phyloP scores from a whole-genome alignment of 148 eudicot genomes.

The Rhododendron mucronatum region DNA sequence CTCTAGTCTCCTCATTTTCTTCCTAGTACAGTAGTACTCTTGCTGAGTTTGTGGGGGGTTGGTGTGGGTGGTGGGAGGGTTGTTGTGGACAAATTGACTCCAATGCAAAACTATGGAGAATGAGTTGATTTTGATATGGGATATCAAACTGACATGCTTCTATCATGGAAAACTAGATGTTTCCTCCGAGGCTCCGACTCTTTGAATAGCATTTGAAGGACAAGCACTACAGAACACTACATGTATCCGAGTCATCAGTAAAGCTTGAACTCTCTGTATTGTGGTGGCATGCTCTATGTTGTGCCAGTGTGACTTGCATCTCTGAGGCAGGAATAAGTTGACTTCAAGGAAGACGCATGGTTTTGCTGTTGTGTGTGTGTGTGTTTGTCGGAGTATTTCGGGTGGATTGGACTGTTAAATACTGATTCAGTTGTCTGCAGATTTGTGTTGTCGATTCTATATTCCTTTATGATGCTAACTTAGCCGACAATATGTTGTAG shows the following conservation, averaged over 20 bases:
- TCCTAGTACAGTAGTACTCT: not conserved
- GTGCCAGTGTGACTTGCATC: not conserved
- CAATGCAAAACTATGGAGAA: not conserved
- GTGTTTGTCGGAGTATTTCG: not conserved
- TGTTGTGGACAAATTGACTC: not conserved
- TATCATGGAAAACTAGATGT: not conserved
- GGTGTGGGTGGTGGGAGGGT: too few relatives aligned
- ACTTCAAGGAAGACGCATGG: not conserved
- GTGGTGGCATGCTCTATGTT: not conserved
- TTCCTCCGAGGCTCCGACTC: not conserved
- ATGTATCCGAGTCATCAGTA: not conserved
- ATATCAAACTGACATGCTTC: not conserved
- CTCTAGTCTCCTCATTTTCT: not conserved
- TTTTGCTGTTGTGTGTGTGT: not conserved
- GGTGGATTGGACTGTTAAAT: not conserved
- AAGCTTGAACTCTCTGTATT: not conserved
- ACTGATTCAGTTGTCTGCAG: not conserved
- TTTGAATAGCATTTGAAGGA: not conserved
- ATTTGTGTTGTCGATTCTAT: not conserved
- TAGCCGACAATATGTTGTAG: not conserved
- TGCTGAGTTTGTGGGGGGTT: not conserved
- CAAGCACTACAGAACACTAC: not conserved
- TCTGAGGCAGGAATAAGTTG: not conserved
- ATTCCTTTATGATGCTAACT: not conserved
- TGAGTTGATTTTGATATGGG: not conserved